Evolutionary conservation across 2,329 filamentous ascomycete genomes (phyloP), one percentile per base, ranked within the genome.

Genomic region (Emergomyces orientalis): DNA sequence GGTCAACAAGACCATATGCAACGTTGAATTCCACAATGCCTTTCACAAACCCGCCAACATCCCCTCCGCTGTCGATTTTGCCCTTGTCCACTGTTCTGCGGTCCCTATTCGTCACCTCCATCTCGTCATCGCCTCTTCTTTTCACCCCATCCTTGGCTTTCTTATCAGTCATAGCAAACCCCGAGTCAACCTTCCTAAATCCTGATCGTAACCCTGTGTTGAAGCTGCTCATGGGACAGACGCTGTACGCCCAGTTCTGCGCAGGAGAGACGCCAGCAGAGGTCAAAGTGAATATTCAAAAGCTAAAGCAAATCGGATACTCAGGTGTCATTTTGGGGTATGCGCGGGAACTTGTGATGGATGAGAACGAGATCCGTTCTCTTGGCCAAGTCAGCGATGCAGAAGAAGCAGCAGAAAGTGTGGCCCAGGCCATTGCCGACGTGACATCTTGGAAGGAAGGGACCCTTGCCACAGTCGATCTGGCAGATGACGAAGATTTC

Each of bases 171-270:
- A 82, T 95, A 68, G 88, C 91, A 13, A 82, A 90, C 73, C 86
- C 88, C 32, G 83, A 83, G 59, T 86, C 79, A 63, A 78, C 83
- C 1, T 62, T 91, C 0, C 80, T 94, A 63, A 87, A 88, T 73
- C 86, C 91, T 4, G 90, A 95, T 71, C 80, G 78, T 60, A 96
- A 96, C 72, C 85, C 85, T 0, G 56, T 93, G 1, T 80, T 96
- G 19, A 83, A 86, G 52, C 84, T 80, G 64, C 72, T 91, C 51
- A 79, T 96, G 59, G 91, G 91, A 73, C 84, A 86, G 71, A 95
- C 90, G 0, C 91, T 96, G 70, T 96, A 96, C 73, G 86, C 86
- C 30, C 92, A 97, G 70, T 97, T 96, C 75, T 97, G 92, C 74
- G 90, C 90, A 0, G 92, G 92, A 34, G 88, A 91, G 75, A 88